Percentiles rank a stretch among this genome's conserved stretches.
Conservation (phyloP, 2,329 filamentous ascomycete species). For the Chaetothyriales sp. region DNA sequence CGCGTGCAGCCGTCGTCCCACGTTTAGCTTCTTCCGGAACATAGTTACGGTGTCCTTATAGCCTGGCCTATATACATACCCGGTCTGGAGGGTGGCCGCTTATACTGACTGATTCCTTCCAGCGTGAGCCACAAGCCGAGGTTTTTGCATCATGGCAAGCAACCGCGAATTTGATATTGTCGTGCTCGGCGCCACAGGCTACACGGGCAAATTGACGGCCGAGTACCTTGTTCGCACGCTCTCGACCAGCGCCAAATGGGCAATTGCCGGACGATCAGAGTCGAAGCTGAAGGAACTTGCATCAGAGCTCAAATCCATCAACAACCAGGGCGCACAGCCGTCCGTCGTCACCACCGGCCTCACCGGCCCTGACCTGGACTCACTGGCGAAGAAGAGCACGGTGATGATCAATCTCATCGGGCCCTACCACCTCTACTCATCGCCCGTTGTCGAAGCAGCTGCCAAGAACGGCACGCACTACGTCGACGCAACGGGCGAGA, state of each 20-base stretch:
- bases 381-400: constrained; percentile 41
- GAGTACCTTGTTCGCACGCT: constrained; percentile 59
- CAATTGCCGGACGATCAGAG: constrained; percentile 67
- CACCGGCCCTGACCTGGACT: constrained; percentile 36
- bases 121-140: too few species aligned
- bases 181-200: constrained; percentile 59
- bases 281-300: constrained; percentile 59
- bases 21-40: too few species aligned
- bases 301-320: constrained; percentile 51
- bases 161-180: constrained; percentile 49
- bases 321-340: constrained; percentile 57
- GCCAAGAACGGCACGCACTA: constrained; percentile 54
- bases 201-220: constrained; percentile 65
- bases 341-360: constrained; percentile 37
- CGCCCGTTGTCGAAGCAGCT: constrained; percentile 51
- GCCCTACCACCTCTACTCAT: constrained; percentile 52
- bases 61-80: too few species aligned
- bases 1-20: too few species aligned
- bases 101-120: too few species aligned
- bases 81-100: too few species aligned
- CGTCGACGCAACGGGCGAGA: constrained; percentile 52
- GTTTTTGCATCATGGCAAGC: constrained; percentile 25
- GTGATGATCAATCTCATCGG: constrained; percentile 48
- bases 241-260: constrained; percentile 71
- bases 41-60: too few species aligned